Conservation (phyloP, 257 asterid genomes). For the Echites panduratus region DNA sequence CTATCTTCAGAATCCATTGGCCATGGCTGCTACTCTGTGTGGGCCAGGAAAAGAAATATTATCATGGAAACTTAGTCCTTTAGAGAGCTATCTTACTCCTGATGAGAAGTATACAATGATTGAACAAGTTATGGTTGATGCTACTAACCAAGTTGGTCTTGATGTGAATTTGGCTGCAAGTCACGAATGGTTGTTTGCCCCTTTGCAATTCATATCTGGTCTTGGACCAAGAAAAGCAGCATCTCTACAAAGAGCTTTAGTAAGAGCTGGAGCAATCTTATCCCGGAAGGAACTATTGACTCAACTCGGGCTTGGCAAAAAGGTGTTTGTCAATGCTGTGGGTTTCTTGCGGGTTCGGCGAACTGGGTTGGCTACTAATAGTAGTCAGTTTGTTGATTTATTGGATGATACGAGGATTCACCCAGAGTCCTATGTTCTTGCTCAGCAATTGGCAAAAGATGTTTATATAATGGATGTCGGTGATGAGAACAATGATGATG, state of each 20-base stretch:
- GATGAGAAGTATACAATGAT: slow-evolving; percentile 90
- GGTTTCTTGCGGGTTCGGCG: slow-evolving; percentile 88
- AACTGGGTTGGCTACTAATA: slow-evolving; percentile 80
- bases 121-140: slow-evolving; percentile 93
- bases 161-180: slow-evolving; percentile 52
- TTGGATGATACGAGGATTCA: slow-evolving; percentile 95
- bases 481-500: slow-evolving; percentile 75
- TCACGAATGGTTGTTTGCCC: slow-evolving; percentile 93
- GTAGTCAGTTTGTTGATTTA: slow-evolving; percentile 77
- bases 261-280: slow-evolving; percentile 79
- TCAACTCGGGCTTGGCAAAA: slow-evolving; percentile 76
- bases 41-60: slow-evolving; percentile 92
- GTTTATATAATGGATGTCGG: slow-evolving; percentile 66
- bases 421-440: slow-evolving; percentile 87
- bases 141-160: slow-evolving; percentile 89
- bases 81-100: slow-evolving; percentile 83
- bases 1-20: slow-evolving; percentile 82
- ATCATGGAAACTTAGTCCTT: slow-evolving; percentile 84
- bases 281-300: slow-evolving; percentile 83
- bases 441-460: slow-evolving; percentile 91
- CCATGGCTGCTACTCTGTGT: slow-evolving; percentile 86
- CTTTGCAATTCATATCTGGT: slow-evolving; percentile 87
- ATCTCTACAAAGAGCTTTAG: slow-evolving; percentile 74
- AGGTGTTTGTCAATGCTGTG: slow-evolving; percentile 85
- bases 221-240: slow-evolving; percentile 97